Conservation (phyloP, 306 rosid genomes). For the Macrotyloma uniflorum region DNA sequence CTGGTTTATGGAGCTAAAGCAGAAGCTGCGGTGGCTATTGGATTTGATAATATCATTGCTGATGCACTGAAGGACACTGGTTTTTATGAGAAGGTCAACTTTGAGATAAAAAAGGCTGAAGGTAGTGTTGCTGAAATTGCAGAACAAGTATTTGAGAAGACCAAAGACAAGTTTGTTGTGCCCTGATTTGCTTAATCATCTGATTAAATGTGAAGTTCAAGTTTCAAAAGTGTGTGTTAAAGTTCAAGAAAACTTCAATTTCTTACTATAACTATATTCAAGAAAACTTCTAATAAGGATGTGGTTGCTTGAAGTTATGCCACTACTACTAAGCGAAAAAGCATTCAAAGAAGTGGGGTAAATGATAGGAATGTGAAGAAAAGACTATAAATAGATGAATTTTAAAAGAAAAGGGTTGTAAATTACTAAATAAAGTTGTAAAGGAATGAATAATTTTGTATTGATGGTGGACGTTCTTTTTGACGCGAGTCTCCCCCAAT, state of each 20-base stretch:
- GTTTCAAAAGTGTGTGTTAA: too few relatives aligned
- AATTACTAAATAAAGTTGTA: too few relatives aligned
- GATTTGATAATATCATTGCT: slow-evolving; percentile 74
- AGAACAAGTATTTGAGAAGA: slow-evolving; percentile 87
- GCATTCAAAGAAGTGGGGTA: too few relatives aligned
- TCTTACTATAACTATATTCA: neutral
- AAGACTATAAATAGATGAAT: too few relatives aligned
- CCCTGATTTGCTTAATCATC: slow-evolving; percentile 25
- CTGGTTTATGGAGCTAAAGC: slow-evolving; percentile 89
- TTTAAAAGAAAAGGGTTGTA: too few relatives aligned
- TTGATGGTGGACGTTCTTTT: too few relatives aligned
- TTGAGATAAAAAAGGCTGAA: slow-evolving; percentile 87
- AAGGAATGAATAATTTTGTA: too few relatives aligned
- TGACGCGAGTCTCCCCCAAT: too few relatives aligned
- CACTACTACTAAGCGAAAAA: too few relatives aligned
- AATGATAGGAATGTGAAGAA: too few relatives aligned
- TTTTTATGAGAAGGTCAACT: slow-evolving; percentile 59
- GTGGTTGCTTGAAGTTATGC: too few relatives aligned
- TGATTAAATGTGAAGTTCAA: neutral
- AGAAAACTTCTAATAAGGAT: too few relatives aligned
- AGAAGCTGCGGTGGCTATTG: slow-evolving; percentile 82
- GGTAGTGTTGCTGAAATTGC: slow-evolving; percentile 75
- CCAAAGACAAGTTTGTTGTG: slow-evolving; percentile 61
- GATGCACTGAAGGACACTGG: slow-evolving; percentile 78
- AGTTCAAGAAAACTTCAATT: neutral